Percentiles rank a stretch among this genome's conserved stretches.
Conservation (phyloP, 163 green algal species). For the Smithsoniella earleae region DNA sequence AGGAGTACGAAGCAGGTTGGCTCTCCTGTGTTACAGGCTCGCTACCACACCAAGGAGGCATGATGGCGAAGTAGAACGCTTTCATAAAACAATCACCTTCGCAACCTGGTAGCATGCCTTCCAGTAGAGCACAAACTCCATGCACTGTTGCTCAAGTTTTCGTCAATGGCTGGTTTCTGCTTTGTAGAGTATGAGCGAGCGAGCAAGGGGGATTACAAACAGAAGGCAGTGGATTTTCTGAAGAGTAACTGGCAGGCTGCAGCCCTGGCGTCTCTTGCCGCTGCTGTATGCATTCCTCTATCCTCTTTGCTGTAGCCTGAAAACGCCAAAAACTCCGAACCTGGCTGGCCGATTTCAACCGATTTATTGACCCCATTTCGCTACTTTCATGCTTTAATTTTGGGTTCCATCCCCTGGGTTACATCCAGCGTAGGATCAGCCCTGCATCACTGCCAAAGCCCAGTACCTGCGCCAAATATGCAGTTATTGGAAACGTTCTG, state of each 20-base stretch:
- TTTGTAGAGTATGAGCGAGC: constrained; percentile 32
- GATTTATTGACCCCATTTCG: constrained; percentile 32
- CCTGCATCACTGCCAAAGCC: background rate
- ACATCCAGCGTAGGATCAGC: background rate
- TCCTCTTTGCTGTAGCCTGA: background rate
- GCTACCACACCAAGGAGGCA: too few relatives aligned
- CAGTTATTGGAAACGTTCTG: background rate
- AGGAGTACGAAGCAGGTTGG: constrained; percentile 33
- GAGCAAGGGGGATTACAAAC: constrained; percentile 35
- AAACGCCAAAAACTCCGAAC: background rate
- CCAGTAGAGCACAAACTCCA: background rate
- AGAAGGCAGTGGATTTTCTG: constrained; percentile 39
- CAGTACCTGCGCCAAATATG: background rate
- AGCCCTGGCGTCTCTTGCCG: constrained; percentile 32
- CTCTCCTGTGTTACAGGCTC: background rate
- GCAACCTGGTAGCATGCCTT: too few relatives aligned
- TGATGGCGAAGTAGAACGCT: background rate
- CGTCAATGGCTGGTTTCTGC: background rate
- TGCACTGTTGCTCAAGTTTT: background rate
- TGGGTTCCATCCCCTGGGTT: background rate
- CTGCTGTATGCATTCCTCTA: background rate
- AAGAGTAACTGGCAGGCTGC: constrained; percentile 39
- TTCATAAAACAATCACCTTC: too few relatives aligned
- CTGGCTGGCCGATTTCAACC: too few relatives aligned
- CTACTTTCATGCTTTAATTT: constrained; percentile 36